Evolutionary conservation across 805 yeast genomes (phyloP).

Genomic region (Dipodascopsis uninucleata): DNA sequence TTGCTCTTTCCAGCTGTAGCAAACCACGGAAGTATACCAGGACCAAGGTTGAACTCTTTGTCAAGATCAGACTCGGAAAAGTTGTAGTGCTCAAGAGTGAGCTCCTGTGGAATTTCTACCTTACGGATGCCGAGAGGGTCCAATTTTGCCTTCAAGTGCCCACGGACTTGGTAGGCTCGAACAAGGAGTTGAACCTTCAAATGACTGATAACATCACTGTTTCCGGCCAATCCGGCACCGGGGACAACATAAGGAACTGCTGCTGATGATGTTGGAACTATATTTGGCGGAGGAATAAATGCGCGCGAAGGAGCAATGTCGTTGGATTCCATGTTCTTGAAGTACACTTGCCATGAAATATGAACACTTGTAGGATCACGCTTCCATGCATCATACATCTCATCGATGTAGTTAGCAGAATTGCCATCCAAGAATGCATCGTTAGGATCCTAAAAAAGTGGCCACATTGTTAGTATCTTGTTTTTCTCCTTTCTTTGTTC

Average conservation of each 20-base stretch:
- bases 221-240: slow-evolving; percentile 40
- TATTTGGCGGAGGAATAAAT: slow-evolving; percentile 85
- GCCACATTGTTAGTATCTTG: slow-evolving; percentile 1
- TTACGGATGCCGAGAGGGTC: slow-evolving; percentile 93
- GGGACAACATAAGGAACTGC: slow-evolving; percentile 66
- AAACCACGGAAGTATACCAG: slow-evolving; percentile 94
- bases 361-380: slow-evolving; percentile 88
- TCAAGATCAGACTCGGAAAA: slow-evolving; percentile 83
- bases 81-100: slow-evolving; percentile 88
- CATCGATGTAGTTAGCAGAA: slow-evolving; percentile 91
- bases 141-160: slow-evolving; percentile 90
- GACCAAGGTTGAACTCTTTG: slow-evolving; percentile 84
- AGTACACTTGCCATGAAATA: slow-evolving; percentile 88
- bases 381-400: slow-evolving; percentile 95
- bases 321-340: slow-evolving; percentile 78
- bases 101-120: slow-evolving; percentile 81
- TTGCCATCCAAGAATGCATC: slow-evolving; percentile 81
- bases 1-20: slow-evolving; percentile 59
- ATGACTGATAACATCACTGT: slow-evolving; percentile 74
- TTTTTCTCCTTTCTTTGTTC: neutral
- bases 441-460: slow-evolving; percentile 21
- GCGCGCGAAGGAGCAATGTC: slow-evolving; percentile 70
- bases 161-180: slow-evolving; percentile 98
- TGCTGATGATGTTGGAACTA: slow-evolving; percentile 76
- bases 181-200: slow-evolving; percentile 93